These are phyloP conservation scores for Penicillium fimorum DNA, from an alignment of 495 filamentous ascomycete species.

Conservation along the genomic window DNA sequence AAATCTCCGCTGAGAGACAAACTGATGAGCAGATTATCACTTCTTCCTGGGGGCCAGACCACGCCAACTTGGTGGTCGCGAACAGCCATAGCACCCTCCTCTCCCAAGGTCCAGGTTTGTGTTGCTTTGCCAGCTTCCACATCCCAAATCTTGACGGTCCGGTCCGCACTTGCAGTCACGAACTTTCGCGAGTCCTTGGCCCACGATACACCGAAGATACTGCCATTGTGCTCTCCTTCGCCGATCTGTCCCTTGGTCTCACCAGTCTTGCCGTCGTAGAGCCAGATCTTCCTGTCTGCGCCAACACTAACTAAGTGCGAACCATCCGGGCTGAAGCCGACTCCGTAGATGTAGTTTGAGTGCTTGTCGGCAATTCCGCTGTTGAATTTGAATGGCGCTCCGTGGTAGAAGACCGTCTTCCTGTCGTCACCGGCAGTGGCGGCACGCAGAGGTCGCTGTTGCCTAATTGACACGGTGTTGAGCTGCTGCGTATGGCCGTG, in stretches of 20 bases:
- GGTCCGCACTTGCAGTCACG: constrained; percentile 89
- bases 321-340: constrained; percentile 90
- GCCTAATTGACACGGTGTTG: constrained; percentile 86
- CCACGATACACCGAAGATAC: constrained; percentile 91
- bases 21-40: constrained; percentile 84
- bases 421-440: constrained; percentile 89
- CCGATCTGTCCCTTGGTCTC: constrained; percentile 75
- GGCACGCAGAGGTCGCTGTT: constrained; percentile 84
- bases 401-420: constrained; percentile 86
- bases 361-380: constrained; percentile 73
- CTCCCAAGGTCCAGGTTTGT: constrained; percentile 86
- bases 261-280: constrained; percentile 94
- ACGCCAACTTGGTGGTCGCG: constrained; percentile 92
- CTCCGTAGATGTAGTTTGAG: constrained; percentile 82
- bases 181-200: constrained; percentile 82
- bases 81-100: constrained; percentile 69
- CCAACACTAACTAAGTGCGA: constrained; percentile 81
- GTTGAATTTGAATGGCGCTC: constrained; percentile 92
- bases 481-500: constrained; percentile 85
- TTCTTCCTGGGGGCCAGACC: constrained; percentile 81
- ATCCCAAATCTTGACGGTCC: constrained; percentile 73
- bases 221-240: constrained; percentile 83
- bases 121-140: constrained; percentile 71
- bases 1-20: constrained; percentile 84
- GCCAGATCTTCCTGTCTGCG: constrained; percentile 81